Base-by-base conservation (phyloP, 2,329 filamentous ascomycete species). In the Talaromyces sp. region DNA sequence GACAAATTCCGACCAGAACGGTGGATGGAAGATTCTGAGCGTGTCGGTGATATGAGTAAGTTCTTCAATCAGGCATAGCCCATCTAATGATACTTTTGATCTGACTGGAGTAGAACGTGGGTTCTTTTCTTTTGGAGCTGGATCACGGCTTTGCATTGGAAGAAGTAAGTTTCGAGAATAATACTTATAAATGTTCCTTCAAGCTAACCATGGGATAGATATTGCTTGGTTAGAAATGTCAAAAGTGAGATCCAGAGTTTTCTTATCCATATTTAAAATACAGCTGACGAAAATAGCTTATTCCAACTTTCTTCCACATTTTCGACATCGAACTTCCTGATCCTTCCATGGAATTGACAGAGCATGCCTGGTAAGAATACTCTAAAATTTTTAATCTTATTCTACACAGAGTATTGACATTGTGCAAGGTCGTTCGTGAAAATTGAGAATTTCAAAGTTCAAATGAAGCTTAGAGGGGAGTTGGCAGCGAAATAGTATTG, bases 51-150 rank as follows among this genome's bases (percentile, higher is more conserved):
- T 4, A 63, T 57, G 61, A 57, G 58, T 63, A 57, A 17, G 58
- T 30, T 4, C 9, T 19, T 30, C 9, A 36, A 30, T 56, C 1
- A 15, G 28, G 44, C 33, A 28, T 7, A 30, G 4, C 22, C 4
- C 25, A 30, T 25, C 3, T 13, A 13, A 15, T 27, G 11, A 8
- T 4, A 15, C 11, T 27, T 33, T n/a, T 59, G 13, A 59, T 22
- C 6, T 36, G 32, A 33, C 17, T n/a, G 36, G 10, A 15, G 22
- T 25, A 65, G 64, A 60, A 25, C 58, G 62, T 3, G 55, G 60
- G 19, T 67, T 63, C 62, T 63, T 66, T 58, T 55, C 57, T 17
- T 65, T 67, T 51, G 66, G 66, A 10, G 53, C 32, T 9, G 65
- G 61, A 11, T 60, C 65, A 27, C 61, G 66, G 19, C 27, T 55